These are phyloP conservation scores for Mayamaea pseudoterrestris DNA, from an alignment of 108 stramenopile species.

Conservation along the genomic window DNA sequence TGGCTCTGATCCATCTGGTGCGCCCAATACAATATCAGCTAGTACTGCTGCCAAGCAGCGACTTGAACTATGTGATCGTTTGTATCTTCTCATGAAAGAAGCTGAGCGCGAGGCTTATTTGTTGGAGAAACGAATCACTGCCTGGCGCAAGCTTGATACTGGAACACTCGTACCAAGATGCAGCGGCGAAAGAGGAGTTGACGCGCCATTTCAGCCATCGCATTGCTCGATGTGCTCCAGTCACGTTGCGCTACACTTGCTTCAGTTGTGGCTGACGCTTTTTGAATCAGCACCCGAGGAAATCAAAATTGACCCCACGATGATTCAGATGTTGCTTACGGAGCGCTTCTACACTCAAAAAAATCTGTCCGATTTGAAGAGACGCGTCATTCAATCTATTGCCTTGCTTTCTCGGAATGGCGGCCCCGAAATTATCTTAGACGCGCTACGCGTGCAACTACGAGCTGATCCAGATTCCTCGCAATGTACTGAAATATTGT, in stretches of 20 bases:
- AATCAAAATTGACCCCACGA: constrained; percentile 11
- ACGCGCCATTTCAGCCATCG: constrained; percentile 29
- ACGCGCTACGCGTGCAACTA: too few relatives aligned
- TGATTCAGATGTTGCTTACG: constrained; percentile 16
- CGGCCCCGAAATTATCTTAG: too few relatives aligned
- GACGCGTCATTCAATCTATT: too few relatives aligned
- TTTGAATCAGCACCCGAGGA: constrained; percentile 23
- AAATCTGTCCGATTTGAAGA: too few relatives aligned
- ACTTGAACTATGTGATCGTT: constrained; percentile 35
- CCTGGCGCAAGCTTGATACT: constrained; percentile 56
- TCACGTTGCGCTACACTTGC: constrained; percentile 27
- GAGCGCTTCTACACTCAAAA: too few relatives aligned
- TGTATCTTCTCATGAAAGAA: constrained; percentile 55
- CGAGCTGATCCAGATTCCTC: too few relatives aligned
- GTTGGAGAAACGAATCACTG: constrained; percentile 43
- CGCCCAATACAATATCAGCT: neutral
- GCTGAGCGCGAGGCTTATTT: constrained; percentile 58
- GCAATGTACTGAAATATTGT: too few relatives aligned
- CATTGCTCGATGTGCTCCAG: constrained; percentile 46
- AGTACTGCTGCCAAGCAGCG: neutral
- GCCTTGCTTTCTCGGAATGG: too few relatives aligned
- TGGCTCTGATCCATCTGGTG: neutral
- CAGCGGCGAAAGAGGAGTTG: neutral
- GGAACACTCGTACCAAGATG: constrained; percentile 22
- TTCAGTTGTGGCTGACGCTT: constrained; percentile 28